phyloP scores from a whole-genome alignment of 78 protist species.

The Dictyostelium discoideum region dicty_2.7 NC_007091.3:2739501-2740000 shows the following conservation, averaged over 20 bases:
- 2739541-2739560: conserved; percentile 48
- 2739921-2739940: background rate
- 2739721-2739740: conserved; percentile 39
- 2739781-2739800: background rate
- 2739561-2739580: conserved; percentile 16
- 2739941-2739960: background rate
- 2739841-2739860: background rate
- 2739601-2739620: too few species aligned
- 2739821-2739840: conserved; percentile 36
- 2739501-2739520: conserved; percentile 71
- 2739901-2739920: background rate
- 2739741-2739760: conserved; percentile 64
- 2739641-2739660: too few species aligned
- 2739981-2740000: too few species aligned
- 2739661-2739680: too few species aligned
- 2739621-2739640: too few species aligned
- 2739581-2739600: too few species aligned
- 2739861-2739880: conserved; percentile 38
- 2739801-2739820: background rate
- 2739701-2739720: conserved; percentile 69
- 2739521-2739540: conserved; percentile 44
- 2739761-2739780: conserved; percentile 19
- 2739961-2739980: conserved; percentile 31
- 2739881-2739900: background rate
- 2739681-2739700: conserved; percentile 39